Percentiles rank a stretch among this genome's conserved stretches.
Evolutionary conservation across 805 yeast genomes (phyloP).

Genomic region (Candida mattraensis): DNA sequence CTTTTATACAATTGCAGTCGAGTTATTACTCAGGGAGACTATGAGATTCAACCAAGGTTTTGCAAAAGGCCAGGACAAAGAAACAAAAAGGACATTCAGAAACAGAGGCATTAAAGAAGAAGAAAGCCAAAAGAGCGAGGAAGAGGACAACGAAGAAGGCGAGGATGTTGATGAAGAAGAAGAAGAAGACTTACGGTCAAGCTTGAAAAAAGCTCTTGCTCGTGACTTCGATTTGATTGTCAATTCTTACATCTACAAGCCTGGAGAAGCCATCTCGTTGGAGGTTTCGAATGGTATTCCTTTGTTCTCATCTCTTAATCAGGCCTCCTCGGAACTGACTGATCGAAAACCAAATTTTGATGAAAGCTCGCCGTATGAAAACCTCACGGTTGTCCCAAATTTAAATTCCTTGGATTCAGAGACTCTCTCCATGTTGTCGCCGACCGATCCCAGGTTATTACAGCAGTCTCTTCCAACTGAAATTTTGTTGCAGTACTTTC

Average conservation of each 20-base stretch:
- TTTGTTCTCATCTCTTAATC: constrained; percentile 68
- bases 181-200: constrained; percentile 15
- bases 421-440: constrained; percentile 46
- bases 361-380: constrained; percentile 50
- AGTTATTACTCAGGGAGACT: constrained; percentile 62
- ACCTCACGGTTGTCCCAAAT: constrained; percentile 69
- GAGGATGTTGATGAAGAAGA: constrained; percentile 15
- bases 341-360: constrained; percentile 68
- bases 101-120: constrained; percentile 2
- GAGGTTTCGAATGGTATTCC: constrained; percentile 68
- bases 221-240: constrained; percentile 64
- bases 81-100: constrained; percentile 2
- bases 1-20: constrained; percentile 62
- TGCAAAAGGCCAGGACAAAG: constrained; percentile 2
- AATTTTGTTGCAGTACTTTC: constrained; percentile 52
- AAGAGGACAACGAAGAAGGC: constrained; percentile 7
- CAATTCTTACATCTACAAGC: constrained; percentile 46
- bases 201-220: constrained; percentile 43
- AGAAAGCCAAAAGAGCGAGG: constrained; percentile 2
- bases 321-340: constrained; percentile 71
- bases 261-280: constrained; percentile 66
- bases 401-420: constrained; percentile 36
- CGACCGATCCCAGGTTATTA: constrained; percentile 19
- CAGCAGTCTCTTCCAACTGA: constrained; percentile 34
- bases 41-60: constrained; percentile 41